Evolutionary conservation across 2,329 filamentous ascomycete species (phyloP).

Genomic region (Leptographium lundbergii): DNA sequence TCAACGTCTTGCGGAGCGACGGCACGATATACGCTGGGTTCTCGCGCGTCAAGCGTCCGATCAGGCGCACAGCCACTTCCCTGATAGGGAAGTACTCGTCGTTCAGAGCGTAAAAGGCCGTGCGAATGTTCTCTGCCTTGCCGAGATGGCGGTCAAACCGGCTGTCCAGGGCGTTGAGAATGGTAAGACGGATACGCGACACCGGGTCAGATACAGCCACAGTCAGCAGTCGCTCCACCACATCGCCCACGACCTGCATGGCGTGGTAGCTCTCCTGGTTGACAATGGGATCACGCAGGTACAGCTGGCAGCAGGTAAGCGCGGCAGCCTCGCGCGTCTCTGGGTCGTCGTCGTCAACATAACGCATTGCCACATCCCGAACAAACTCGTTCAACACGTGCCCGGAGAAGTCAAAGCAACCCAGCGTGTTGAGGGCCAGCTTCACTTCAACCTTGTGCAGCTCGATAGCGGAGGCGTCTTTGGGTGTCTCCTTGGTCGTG

Average conservation of each 20-base stretch:
- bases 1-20: constrained; percentile 82
- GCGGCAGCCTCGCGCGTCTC: constrained; percentile 90
- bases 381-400: constrained; percentile 98
- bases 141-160: constrained; percentile 95
- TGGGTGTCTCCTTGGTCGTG: constrained; percentile 66
- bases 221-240: constrained; percentile 91
- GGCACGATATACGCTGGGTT: constrained; percentile 98
- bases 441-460: constrained; percentile 78
- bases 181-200: constrained; percentile 75
- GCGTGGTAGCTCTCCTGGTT: constrained; percentile 96
- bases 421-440: constrained; percentile 82
- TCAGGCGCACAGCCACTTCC: constrained; percentile 91
- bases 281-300: constrained; percentile 92
- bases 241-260: constrained; percentile 91
- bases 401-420: constrained; percentile 91
- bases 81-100: constrained; percentile 88
- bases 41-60: constrained; percentile 77
- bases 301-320: constrained; percentile 93
- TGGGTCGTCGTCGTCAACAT: constrained; percentile 89
- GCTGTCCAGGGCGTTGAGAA: constrained; percentile 77
- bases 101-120: constrained; percentile 87
- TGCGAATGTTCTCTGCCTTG: constrained; percentile 93
- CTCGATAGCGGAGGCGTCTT: constrained; percentile 72
- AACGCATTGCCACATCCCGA: constrained; percentile 93
- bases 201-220: constrained; percentile 90